Evolutionary conservation across 176 grass and related monocot genomes (phyloP).

Genomic region (Panicum miliaceum): DNA sequence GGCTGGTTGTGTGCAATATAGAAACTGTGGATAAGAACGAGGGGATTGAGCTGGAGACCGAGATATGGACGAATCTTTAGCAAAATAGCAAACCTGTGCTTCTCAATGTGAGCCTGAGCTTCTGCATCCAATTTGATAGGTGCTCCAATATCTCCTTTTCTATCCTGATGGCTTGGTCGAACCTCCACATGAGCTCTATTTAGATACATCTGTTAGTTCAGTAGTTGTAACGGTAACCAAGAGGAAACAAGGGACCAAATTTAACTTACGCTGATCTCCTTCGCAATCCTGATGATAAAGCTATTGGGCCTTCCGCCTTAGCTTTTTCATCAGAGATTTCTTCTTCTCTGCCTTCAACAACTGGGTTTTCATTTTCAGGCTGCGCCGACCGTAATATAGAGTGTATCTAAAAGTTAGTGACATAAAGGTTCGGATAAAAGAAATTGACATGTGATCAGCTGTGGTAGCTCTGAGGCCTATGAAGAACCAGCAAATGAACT

Average conservation of each 20-base stretch:
- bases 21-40: not conserved
- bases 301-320: constrained; percentile 48
- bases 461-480: not conserved
- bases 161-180: constrained; percentile 50
- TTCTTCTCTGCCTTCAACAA: constrained; percentile 60
- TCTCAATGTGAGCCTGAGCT: constrained; percentile 80
- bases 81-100: constrained; percentile 67
- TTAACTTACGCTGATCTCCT: constrained; percentile 68
- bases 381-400: constrained; percentile 42
- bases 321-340: constrained; percentile 51
- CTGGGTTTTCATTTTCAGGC: constrained; percentile 58
- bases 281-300: constrained; percentile 66
- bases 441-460: not conserved
- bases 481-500: not conserved
- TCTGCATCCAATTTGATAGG: constrained; percentile 83
- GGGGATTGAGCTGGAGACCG: not conserved
- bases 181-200: constrained; percentile 55
- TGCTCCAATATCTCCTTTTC: constrained; percentile 53
- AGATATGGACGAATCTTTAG: not conserved
- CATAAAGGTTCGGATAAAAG: not conserved
- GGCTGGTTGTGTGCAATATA: not conserved
- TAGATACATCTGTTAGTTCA: not conserved
- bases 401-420: not conserved
- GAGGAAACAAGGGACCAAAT: not conserved
- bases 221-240: not conserved